Evolutionary conservation across 2,329 filamentous ascomycete species (phyloP), one percentile per base, ranked within the genome.

Genomic region (Hawksworthiomyces lignivorus): DNA sequence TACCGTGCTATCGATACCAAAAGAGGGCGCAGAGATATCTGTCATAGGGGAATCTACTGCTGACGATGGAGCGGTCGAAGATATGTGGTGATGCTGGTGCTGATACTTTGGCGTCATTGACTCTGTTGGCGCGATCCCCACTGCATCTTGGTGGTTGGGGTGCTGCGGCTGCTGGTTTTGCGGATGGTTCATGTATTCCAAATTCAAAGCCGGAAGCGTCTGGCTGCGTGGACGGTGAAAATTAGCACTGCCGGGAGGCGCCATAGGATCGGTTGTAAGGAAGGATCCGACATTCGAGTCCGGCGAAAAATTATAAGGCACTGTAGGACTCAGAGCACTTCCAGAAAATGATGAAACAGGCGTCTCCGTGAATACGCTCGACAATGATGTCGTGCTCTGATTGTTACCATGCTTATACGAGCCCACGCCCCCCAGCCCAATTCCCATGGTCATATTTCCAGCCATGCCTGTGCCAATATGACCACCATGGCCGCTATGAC

Each of bases 141-240:
- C 22, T 14, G 29, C 27, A 3, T 17, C 10, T 15, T 26, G 7
- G 3, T 43, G 32, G 22, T 37, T n/a, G 3, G 18, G 28, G 3
- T 22, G 28, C 1, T 38, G 33, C 9, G 19, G 58, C 2, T 69
- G 65, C 26, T 74, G 69, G 6, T 58, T 56, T 4, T 51, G 61
- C 15, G 55, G 48, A 43, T 72, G 70, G 50, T 69, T 71, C 50
- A 72, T 61, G 44, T 70, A 75, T 44, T 75, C 81, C 33, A 83
- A 68, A 42, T 78, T 79, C 31, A 87, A 66, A 33, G 82, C 79
- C 1, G 88, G 87, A 49, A 94, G 88, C 0, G 87, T 94, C 60
- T 94, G 87, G 59, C 86, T 92, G 55, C 87, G 75, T n/a, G 85
- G 86, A 43, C 87, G 75, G 53, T 84, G 82, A 50, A 82, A 79